A percentile compares a stretch with the other conserved stretches of the same genome.
phyloP scores from a whole-genome alignment of 768 basidiomycete species.

The Lactarius hengduanensis region DNA sequence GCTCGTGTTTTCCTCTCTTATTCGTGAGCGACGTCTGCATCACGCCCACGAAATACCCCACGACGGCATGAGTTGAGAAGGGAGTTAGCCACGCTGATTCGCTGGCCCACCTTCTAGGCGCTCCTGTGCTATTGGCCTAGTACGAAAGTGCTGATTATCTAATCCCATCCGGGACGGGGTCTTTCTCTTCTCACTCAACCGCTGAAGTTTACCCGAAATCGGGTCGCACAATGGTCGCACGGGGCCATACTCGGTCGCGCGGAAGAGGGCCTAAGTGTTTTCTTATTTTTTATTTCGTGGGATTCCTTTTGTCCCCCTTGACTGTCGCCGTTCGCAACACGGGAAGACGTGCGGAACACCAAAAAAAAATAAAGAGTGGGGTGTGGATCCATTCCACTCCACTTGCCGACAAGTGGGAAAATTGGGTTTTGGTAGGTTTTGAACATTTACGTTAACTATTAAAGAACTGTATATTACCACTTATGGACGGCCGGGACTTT shows the following conservation, averaged over 20 bases:
- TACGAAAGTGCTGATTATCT: conserved; percentile 14
- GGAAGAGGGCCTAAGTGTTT: neutral
- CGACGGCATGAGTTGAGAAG: conserved; percentile 19
- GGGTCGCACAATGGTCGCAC: conserved; percentile 21
- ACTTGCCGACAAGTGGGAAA: conserved; percentile 11
- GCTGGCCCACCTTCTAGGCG: conserved; percentile 6
- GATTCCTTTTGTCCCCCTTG: neutral
- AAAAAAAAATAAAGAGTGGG: conserved; percentile 11
- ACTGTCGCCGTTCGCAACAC: conserved; percentile 20
- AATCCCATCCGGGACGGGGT: conserved; percentile 19
- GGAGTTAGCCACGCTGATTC: conserved; percentile 13
- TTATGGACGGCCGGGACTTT: conserved; percentile 20
- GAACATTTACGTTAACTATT: conserved; percentile 21
- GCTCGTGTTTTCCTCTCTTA: conserved; percentile 23
- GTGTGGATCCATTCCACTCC: conserved; percentile 26
- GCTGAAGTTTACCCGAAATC: conserved; percentile 23
- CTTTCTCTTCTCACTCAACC: neutral
- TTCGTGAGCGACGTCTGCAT: neutral
- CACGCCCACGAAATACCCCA: conserved; percentile 5
- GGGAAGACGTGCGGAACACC: conserved; percentile 13
- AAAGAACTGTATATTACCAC: conserved; percentile 24
- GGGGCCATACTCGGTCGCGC: conserved; percentile 24
- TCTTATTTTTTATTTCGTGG: neutral
- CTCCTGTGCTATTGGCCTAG: conserved; percentile 13
- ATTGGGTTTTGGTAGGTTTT: conserved; percentile 9